Percentiles rank a stretch among this genome's conserved stretches.
These are phyloP conservation scores for Rhizophagus clarus DNA, from an alignment of 192 early-diverging fungal genomes.

Conservation along the genomic window DNA sequence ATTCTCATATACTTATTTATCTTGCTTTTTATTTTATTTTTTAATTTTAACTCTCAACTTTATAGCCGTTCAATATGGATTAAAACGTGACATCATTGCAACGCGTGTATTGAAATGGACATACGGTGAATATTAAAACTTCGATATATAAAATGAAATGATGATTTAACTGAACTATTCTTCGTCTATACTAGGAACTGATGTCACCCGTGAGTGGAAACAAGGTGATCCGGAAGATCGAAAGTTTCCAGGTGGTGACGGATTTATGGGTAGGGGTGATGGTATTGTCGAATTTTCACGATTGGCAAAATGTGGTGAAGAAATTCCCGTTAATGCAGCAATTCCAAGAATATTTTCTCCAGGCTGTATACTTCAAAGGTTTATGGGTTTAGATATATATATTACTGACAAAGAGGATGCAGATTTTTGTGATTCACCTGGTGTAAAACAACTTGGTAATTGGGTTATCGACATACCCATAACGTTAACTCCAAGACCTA, in stretches of 20 bases:
- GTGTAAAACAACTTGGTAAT: background rate
- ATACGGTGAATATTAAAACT: background rate
- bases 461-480: background rate
- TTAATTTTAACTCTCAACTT: too few relatives aligned
- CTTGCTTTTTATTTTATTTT: too few relatives aligned
- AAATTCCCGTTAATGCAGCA: background rate
- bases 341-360: background rate
- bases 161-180: background rate
- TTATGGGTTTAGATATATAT: conserved; percentile 10
- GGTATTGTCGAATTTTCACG: background rate
- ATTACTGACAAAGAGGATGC: background rate
- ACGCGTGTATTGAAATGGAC: conserved; percentile 18
- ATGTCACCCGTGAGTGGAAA: background rate
- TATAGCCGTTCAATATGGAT: conserved; percentile 50
- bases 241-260: background rate
- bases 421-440: background rate
- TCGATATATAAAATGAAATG: too few relatives aligned
- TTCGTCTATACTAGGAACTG: background rate
- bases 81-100: conserved; percentile 39
- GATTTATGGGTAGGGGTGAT: background rate
- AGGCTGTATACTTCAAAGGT: background rate
- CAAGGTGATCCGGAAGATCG: background rate
- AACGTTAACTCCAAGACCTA: background rate
- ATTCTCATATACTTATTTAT: background rate
- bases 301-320: background rate